Evolutionary conservation across 768 basidiomycete species (phyloP).

Genomic region (Kwoniella sp.): DNA sequence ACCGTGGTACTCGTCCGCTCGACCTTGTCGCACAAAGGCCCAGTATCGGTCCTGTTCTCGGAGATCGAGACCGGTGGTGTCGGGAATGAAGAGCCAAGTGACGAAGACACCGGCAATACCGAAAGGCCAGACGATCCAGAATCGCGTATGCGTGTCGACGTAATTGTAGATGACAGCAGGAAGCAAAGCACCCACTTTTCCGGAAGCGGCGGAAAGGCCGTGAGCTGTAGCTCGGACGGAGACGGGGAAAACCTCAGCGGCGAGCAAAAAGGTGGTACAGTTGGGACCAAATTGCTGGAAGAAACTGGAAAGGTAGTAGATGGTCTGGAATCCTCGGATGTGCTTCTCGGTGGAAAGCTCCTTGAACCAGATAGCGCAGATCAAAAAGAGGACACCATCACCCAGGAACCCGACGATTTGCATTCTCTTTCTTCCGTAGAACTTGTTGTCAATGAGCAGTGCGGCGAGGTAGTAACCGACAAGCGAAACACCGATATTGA

Average conservation of each 20-base stretch:
- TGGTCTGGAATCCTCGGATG: conserved; percentile 57
- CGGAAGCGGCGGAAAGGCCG: conserved; percentile 55
- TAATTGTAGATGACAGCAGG: conserved; percentile 58
- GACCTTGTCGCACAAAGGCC: conserved; percentile 54
- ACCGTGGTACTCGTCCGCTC: conserved; percentile 56
- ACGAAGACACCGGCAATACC: conserved; percentile 51
- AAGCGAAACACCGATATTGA: conserved; percentile 57
- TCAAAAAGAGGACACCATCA: conserved; percentile 54
- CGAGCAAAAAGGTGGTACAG: conserved; percentile 57
- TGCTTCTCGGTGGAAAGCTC: conserved; percentile 44
- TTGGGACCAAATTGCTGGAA: conserved; percentile 57
- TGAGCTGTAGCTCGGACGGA: conserved; percentile 58
- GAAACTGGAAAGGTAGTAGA: conserved; percentile 56
- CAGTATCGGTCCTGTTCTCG: conserved; percentile 58
- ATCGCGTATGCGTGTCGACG: conserved; percentile 47
- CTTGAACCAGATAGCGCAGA: conserved; percentile 50
- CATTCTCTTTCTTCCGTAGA: conserved; percentile 55
- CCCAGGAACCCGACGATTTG: conserved; percentile 56
- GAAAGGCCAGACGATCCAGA: conserved; percentile 58
- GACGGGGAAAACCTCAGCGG: conserved; percentile 58
- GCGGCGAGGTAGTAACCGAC: conserved; percentile 58
- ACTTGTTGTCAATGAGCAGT: conserved; percentile 58
- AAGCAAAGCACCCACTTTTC: conserved; percentile 57
- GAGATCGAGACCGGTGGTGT: conserved; percentile 58
- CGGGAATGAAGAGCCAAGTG: conserved; percentile 54